phyloP scores from a whole-genome alignment of 164 flowering plant species.

The Piper longum region DNA sequence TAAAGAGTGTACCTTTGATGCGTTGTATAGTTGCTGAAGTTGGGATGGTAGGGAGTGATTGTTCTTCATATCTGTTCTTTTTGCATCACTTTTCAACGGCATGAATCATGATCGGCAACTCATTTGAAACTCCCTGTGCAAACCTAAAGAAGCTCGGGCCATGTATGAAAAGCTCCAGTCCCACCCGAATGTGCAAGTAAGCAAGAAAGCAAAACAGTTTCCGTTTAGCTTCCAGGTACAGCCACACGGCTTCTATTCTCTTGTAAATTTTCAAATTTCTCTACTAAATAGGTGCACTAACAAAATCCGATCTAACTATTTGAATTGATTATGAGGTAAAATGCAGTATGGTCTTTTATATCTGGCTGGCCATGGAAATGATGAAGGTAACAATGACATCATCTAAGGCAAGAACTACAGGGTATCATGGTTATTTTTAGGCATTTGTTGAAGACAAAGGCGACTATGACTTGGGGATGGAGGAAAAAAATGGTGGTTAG shows the following conservation, averaged over 20 bases:
- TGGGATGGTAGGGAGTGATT: too few species aligned
- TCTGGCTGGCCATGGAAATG: conserved; percentile 75
- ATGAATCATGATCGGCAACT: not conserved
- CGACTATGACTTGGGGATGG: conserved; percentile 15
- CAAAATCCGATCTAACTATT: too few species aligned
- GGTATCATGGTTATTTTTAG: conserved; percentile 58
- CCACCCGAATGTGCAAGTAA: conserved; percentile 65
- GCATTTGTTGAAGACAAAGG: conserved; percentile 49
- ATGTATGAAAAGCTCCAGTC: conserved; percentile 85
- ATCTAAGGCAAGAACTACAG: conserved; percentile 18
- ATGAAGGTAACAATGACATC: conserved; percentile 49
- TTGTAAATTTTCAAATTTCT: not conserved
- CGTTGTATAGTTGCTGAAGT: too few species aligned
- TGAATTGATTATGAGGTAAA: too few species aligned
- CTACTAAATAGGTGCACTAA: too few species aligned
- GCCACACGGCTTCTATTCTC: not conserved
- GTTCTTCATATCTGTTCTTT: too few species aligned
- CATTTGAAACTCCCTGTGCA: conserved; percentile 13
- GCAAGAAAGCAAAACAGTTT: conserved; percentile 65
- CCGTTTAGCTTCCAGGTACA: conserved; percentile 64
- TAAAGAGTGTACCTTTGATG: too few species aligned
- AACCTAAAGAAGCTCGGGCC: conserved; percentile 47
- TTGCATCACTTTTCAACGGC: too few species aligned
- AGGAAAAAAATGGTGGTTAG: conserved; percentile 30
- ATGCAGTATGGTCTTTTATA: not conserved